Conservation (phyloP, 140 eudicot species). For the Anethum foeniculum region DNA sequence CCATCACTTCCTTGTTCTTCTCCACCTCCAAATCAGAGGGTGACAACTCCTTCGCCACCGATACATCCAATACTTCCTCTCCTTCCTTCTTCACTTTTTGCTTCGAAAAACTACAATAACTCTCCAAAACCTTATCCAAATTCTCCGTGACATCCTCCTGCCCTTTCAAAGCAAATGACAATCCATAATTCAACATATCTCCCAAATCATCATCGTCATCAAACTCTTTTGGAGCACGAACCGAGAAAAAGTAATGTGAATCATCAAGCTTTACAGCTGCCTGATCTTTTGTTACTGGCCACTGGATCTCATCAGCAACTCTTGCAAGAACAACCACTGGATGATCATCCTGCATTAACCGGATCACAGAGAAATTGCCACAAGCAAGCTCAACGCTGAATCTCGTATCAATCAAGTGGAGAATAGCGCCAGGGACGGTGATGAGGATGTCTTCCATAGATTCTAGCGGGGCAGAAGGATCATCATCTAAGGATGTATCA, state of each 20-base stretch:
- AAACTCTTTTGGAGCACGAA: slow-evolving; percentile 32
- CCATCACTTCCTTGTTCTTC: slow-evolving; percentile 52
- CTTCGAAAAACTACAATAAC: slow-evolving; percentile 44
- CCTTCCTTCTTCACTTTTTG: slow-evolving; percentile 51
- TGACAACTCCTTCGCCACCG: slow-evolving; percentile 39
- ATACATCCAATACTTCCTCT: slow-evolving; percentile 41
- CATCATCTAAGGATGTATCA: slow-evolving; percentile 20
- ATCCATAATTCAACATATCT: slow-evolving; percentile 54
- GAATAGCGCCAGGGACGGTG: slow-evolving; percentile 60
- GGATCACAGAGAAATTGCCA: slow-evolving; percentile 45
- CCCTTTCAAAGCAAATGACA: slow-evolving; percentile 62
- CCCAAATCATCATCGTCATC: slow-evolving; percentile 14
- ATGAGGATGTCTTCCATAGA: slow-evolving; percentile 42
- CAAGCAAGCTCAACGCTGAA: slow-evolving; percentile 64
- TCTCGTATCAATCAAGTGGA: slow-evolving; percentile 64
- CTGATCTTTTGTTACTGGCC: slow-evolving; percentile 63
- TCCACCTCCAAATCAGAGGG: slow-evolving; percentile 46
- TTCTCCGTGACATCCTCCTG: slow-evolving; percentile 50
- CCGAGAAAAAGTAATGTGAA: slow-evolving; percentile 76
- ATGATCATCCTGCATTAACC: slow-evolving; percentile 45
- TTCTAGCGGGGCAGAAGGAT: slow-evolving; percentile 51
- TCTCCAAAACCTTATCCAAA: slow-evolving; percentile 45
- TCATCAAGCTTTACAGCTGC: slow-evolving; percentile 72
- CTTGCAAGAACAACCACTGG: slow-evolving; percentile 51
- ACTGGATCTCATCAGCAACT: slow-evolving; percentile 52